Base-by-base conservation (phyloP, 768 basidiomycete genomes). In the Hericium erinaceus region DNA sequence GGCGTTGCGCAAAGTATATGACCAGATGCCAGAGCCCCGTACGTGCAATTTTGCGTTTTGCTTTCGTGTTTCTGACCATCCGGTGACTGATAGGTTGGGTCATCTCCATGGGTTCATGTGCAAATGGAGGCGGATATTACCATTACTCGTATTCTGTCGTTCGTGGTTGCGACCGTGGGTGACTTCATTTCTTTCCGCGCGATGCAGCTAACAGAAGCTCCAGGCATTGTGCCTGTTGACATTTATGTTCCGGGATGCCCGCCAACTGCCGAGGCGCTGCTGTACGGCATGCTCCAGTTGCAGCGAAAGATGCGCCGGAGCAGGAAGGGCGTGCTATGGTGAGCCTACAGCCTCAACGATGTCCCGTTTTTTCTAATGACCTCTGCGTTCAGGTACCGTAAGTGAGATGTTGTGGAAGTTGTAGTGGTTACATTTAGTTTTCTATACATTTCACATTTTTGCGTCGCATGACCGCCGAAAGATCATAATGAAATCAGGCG, bases 141-240 rank as follows among this genome's bases (percentile, higher is more conserved):
- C 94, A 95, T 74, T 97, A 98, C 72, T 97, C 95, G 26, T 99
- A 99, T 74, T 94, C 95, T 28, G 97, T 99, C 60, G 97, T 98
- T 39, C 86, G 97, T 50, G 97, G 97, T 15, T 98, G 95, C 70
- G 97, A 99, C 77, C 84, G 97, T 89, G 69, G 58, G 88, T 73
- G 54, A n/a, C 13, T 54, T 55, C 16, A 44, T 18, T 33, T 48
- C 57, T 33, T 24, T 24, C 7, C 26, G 6, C 16, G 28, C 46
- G 60, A 48, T 56, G 48, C 54, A 49, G 48, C 59, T 68, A 26
- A 57, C 56, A 13, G 37, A 39, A 38, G 39, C 40, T 54, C 2
- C 62, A 92, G 89, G 89, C 52, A 95, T 99, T 65, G 95, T 99
- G 5, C 97, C 97, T 3, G 95, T 99, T 48, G 95, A 98, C 70